phyloP scores from a whole-genome alignment of 129 eudicot species.

The Flaveria bidentis region DNA sequence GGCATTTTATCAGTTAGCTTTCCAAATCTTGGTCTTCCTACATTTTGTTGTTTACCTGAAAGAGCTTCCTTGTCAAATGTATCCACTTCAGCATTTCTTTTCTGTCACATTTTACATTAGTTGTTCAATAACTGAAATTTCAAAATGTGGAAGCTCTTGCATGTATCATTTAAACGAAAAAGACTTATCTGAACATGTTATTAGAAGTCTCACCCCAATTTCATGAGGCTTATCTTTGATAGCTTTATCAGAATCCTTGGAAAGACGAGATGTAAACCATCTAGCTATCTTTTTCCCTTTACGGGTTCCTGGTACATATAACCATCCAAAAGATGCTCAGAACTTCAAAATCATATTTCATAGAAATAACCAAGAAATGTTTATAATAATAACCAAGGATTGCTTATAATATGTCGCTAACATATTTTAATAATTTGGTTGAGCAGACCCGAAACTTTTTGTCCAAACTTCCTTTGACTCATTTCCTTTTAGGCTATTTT shows the following conservation, averaged over 20 bases:
- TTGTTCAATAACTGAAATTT: not conserved
- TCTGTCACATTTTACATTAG: slow-evolving; percentile 37
- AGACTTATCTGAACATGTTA: slow-evolving; percentile 25
- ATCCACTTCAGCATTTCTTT: slow-evolving; percentile 40
- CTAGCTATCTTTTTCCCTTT: slow-evolving; percentile 70
- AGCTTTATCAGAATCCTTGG: slow-evolving; percentile 55
- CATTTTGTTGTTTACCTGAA: slow-evolving; percentile 45
- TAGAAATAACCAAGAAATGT: slow-evolving; percentile 8
- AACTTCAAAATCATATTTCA: not conserved
- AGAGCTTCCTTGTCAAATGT: slow-evolving; percentile 48
- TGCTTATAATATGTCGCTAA: not conserved
- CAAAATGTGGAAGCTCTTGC: not conserved
- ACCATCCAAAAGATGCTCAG: slow-evolving; percentile 27
- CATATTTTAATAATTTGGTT: slow-evolving; percentile 3
- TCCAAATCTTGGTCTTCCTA: slow-evolving; percentile 40
- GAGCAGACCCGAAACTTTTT: not conserved
- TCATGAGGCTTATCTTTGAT: slow-evolving; percentile 38
- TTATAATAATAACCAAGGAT: slow-evolving; percentile 1
- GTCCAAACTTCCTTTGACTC: not conserved
- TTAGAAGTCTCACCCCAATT: slow-evolving; percentile 50
- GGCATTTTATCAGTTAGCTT: slow-evolving; percentile 49
- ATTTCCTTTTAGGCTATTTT: not conserved
- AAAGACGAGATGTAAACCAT: slow-evolving; percentile 70
- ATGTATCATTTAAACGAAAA: slow-evolving; percentile 22
- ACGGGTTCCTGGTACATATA: slow-evolving; percentile 52